phyloP scores from a whole-genome alignment of 1,284 basidiomycete species.

The Psilocybe mexicana region DNA sequence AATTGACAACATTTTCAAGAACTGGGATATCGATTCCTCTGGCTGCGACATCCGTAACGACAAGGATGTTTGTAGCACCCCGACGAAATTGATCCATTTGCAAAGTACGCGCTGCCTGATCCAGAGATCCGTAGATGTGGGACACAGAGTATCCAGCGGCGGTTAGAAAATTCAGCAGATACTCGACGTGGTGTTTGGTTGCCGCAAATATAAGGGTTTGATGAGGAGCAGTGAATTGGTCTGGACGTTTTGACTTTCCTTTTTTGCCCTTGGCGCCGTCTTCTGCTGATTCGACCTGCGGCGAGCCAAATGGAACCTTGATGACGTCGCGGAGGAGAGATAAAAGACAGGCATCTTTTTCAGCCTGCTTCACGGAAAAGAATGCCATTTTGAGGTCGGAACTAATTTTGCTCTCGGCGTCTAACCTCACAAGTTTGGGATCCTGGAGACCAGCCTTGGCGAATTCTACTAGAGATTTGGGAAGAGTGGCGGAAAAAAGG shows the following conservation, averaged over 20 bases:
- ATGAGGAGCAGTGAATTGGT: slow-evolving; percentile 67
- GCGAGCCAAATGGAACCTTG: slow-evolving; percentile 64
- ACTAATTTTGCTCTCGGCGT: slow-evolving; percentile 96
- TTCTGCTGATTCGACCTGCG: slow-evolving; percentile 33
- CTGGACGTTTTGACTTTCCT: slow-evolving; percentile 51
- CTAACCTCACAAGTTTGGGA: slow-evolving; percentile 92
- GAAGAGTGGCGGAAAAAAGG: slow-evolving; percentile 95
- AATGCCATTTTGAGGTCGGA: slow-evolving; percentile 93
- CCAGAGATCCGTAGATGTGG: slow-evolving; percentile 95
- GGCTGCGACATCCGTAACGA: slow-evolving; percentile 98
- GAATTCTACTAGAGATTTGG: slow-evolving; percentile 95
- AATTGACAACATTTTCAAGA: slow-evolving; percentile 95
- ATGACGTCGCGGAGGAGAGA: slow-evolving; percentile 87
- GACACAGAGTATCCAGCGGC: slow-evolving; percentile 93
- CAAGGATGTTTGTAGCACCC: slow-evolving; percentile 81
- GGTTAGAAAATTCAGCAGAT: slow-evolving; percentile 78
- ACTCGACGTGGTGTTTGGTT: slow-evolving; percentile 99
- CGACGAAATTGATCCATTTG: slow-evolving; percentile 94
- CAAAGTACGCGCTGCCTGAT: slow-evolving; percentile 88
- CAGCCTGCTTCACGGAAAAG: slow-evolving; percentile 89
- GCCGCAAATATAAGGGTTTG: slow-evolving; percentile 96
- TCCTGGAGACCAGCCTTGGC: slow-evolving; percentile 95
- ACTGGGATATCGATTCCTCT: slow-evolving; percentile 96
- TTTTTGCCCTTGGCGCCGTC: slow-evolving; percentile 41
- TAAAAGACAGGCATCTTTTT: slow-evolving; percentile 94